Evolutionary conservation across 805 yeast genomes (phyloP).

Genomic region (Yarrowia yakushimensis): DNA sequence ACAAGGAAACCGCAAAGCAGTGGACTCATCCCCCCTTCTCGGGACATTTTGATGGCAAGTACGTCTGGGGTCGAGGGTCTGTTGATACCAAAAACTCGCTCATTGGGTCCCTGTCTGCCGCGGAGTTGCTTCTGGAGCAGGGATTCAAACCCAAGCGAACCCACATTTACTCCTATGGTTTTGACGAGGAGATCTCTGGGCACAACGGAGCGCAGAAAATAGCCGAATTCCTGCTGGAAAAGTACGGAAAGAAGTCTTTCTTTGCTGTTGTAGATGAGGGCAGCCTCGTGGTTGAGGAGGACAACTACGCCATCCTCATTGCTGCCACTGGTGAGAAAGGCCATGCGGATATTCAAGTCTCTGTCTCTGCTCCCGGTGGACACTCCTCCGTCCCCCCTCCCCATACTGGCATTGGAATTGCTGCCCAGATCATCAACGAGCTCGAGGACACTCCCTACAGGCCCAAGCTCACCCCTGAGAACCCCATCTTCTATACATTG

Average conservation of each 20-base stretch:
- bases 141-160: conserved; percentile 62
- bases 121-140: conserved; percentile 50
- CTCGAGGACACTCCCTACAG: conserved; percentile 58
- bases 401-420: conserved; percentile 68
- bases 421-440: conserved; percentile 42
- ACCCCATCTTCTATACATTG: conserved; percentile 57
- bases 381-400: conserved; percentile 73
- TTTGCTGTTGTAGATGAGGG: conserved; percentile 75
- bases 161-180: conserved; percentile 64
- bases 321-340: conserved; percentile 60
- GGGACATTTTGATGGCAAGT: conserved; percentile 65
- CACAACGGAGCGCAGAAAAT: conserved; percentile 55
- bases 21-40: conserved; percentile 69
- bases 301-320: conserved; percentile 28
- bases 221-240: conserved; percentile 46
- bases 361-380: conserved; percentile 61
- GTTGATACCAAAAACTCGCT: conserved; percentile 71
- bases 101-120: conserved; percentile 61
- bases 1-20: conserved; percentile 47
- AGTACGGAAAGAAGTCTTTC: conserved; percentile 59
- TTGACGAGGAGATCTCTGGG: conserved; percentile 76
- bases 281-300: conserved; percentile 40
- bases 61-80: conserved; percentile 74
- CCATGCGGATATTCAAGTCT: conserved; percentile 45
- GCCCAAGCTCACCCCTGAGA: conserved; percentile 47